Base-by-base conservation (phyloP, 768 basidiomycete species). In the Russula virescens region DNA sequence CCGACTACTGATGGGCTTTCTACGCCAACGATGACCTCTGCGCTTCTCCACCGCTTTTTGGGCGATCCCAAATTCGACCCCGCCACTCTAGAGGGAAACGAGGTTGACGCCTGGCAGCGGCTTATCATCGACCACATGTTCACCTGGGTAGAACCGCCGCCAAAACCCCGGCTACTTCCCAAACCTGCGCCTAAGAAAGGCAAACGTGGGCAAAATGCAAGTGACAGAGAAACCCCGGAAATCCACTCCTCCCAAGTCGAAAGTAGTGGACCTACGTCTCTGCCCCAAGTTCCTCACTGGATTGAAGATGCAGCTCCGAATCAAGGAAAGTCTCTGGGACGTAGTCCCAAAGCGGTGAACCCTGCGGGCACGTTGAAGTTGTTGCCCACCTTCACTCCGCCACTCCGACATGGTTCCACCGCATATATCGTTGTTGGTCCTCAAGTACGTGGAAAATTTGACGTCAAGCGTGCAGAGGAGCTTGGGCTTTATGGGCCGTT, bases 401-500 rank as follows among this genome's bases (percentile, higher is more conserved):
- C 58, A 46, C 63, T 14, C 49, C 70, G 54, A 26, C 45, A 53
- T 43, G 55, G 64, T 19, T 66, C 69, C 25, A 55, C 75, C 3
- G 70, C 71, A 40, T 82, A 81, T 60, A 68, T 81, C 21, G 66
- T 74, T 23, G 70, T 79, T 2, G 82, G 80, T 0, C 79, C 82
- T 0, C 66, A 67, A 14, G 70, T 76, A 8, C 72, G 81, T 23
- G 84, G 84, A 0, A 91, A 89, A 72, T 96, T 98, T 69, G 81
- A 94, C 63, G 84, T 73, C 0, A 72, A 75, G 64, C 84, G 82
- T 65, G 90, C 94, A 0, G 69, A 77, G 10, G 81, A 76, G 48
- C 77, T 94, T 2, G 86, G 87, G 6, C 74, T 98, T 2, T 81
- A 81, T 3, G 88, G 90, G 0, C 80, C 80, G 6, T 60, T 83